These are phyloP conservation scores for Arabis hirsuta DNA, from an alignment of 345 rosid genomes.

Conservation along the genomic window DNA sequence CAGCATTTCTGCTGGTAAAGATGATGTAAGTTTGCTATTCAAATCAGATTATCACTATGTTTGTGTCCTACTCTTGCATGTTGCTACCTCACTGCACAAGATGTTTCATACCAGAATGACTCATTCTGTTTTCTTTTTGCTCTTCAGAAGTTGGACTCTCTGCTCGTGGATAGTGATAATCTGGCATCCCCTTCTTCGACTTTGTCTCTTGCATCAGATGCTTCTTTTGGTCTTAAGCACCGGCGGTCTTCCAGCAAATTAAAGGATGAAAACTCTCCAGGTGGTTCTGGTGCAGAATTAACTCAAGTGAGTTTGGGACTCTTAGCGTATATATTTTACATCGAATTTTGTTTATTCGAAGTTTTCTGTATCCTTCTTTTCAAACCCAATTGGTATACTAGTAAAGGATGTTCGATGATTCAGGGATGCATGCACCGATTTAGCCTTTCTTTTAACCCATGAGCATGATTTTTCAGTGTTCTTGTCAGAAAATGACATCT, in stretches of 20 bases:
- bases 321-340: neutral
- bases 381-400: conserved; percentile 7
- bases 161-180: conserved; percentile 63
- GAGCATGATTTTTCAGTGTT: neutral
- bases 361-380: neutral
- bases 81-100: conserved; percentile 1
- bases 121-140: conserved; percentile 31
- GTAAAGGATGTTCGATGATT: conserved; percentile 11
- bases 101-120: conserved; percentile 5
- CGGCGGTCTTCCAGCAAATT: conserved; percentile 76
- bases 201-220: conserved; percentile 53
- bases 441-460: neutral
- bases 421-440: conserved; percentile 9
- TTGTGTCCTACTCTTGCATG: conserved; percentile 8
- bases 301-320: conserved; percentile 55
- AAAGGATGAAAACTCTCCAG: conserved; percentile 74
- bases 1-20: conserved; percentile 68
- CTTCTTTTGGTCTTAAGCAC: conserved; percentile 61
- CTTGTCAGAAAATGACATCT: conserved; percentile 27
- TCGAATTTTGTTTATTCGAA: neutral
- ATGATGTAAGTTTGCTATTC: conserved; percentile 63
- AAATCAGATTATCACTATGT: neutral
- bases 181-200: conserved; percentile 55
- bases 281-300: conserved; percentile 68
- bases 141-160: conserved; percentile 64